Percentiles rank a stretch among this genome's conserved stretches.
Evolutionary conservation across 441 rosid species (phyloP).

Genomic region (Geranium incanum): DNA sequence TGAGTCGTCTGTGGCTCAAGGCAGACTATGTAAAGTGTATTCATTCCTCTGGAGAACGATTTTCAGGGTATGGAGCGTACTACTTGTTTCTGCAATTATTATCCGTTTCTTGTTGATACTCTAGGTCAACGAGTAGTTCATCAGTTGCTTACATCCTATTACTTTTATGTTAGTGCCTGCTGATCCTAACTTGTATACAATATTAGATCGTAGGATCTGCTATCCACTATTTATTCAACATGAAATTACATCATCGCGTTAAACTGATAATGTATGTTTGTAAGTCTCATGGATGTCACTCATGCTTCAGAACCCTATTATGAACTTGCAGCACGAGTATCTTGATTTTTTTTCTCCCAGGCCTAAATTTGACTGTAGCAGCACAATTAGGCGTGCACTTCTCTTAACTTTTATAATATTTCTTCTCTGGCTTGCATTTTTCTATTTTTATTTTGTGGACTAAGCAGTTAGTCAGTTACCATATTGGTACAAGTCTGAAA

Average conservation of each 20-base stretch:
- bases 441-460: neutral
- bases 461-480: too few species aligned
- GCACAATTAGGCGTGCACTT: too few species aligned
- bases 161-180: neutral
- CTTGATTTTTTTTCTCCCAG: neutral
- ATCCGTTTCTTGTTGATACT: neutral
- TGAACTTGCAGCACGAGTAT: neutral
- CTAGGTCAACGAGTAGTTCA: constrained; percentile 5
- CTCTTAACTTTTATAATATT: neutral
- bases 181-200: neutral
- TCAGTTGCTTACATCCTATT: neutral
- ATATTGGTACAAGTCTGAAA: too few species aligned
- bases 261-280: neutral
- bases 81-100: neutral
- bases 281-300: neutral
- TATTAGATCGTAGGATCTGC: neutral
- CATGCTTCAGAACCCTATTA: neutral
- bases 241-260: neutral
- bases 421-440: neutral
- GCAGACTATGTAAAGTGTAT: constrained; percentile 89
- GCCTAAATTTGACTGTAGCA: neutral
- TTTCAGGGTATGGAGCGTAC: constrained; percentile 66
- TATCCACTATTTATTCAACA: neutral
- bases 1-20: constrained; percentile 77
- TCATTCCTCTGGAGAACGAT: constrained; percentile 72